Evolutionary conservation across 2,329 filamentous ascomycete genomes (phyloP), one percentile per base, ranked within the genome.

Genomic region (Ustulina deusta): DNA sequence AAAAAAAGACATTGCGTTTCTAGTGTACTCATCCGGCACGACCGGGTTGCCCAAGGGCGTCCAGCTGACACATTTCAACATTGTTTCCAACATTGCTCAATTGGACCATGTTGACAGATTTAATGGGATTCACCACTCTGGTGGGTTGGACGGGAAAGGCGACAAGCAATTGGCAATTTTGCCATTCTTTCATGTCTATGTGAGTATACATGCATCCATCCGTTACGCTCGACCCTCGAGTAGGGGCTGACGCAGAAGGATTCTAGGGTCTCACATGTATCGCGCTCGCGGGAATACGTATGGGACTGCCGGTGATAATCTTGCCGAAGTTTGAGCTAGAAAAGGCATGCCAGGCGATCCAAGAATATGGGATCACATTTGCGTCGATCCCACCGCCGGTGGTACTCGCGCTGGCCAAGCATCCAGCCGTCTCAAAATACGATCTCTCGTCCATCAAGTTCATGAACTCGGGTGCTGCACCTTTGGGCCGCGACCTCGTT

Each of bases 41-140:
- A 97, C 95, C 0, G 95, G 95, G 1, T 82, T 94, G 58, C 94
- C 95, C 0, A 98, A 98, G 80, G 95, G 94, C 17, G 95, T 97
- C 15, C 92, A 93, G 87, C 84, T 97, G 36, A 91, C 89, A 7
- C 95, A 98, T 79, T 79, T 82, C 71, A 97, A 97, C 78, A 90
- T 97, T 67, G 87, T 97, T 11, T 83, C 93, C 66, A 97, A 97
- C 78, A 77, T 89, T 6, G 72, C 87, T 34, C 90, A 92, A 79
- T 76, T 85, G 32, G 78, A 79, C 1, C 75, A 80, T 29, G 81
- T 85, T 4, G 90, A 93, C 65, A 82, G 80, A 1, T 82, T 81
- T 0, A 83, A 88, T 49, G 78, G 92, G 62, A 82, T 80, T 22
- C 87, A 87, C 78, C 82, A 86, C 44, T 32, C 71, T 0, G 89